Percentiles rank a stretch among this genome's conserved stretches.
Conservation (phyloP, 2,329 filamentous ascomycete species). For the Penicillium freii region DNA sequence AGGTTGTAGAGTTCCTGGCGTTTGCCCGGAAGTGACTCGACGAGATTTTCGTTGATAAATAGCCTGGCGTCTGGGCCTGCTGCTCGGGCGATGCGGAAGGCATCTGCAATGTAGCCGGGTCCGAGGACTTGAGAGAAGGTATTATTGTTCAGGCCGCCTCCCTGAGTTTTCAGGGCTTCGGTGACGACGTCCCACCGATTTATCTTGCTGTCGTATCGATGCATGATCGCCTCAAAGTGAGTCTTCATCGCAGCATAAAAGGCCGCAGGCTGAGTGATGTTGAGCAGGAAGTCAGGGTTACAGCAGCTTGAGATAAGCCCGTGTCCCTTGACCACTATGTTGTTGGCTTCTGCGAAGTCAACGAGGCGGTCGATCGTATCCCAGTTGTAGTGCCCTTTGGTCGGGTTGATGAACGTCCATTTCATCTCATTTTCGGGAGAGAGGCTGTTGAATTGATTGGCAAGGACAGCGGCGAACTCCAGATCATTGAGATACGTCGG, state of each 20-base stretch:
- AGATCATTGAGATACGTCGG: not conserved
- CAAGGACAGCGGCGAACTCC: constrained; percentile 8
- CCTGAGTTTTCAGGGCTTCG: too few species aligned
- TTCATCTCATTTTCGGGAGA: constrained; percentile 16
- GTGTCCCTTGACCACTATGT: constrained; percentile 12
- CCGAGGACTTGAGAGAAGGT: too few species aligned
- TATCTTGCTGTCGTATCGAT: too few species aligned
- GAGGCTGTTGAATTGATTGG: constrained; percentile 13
- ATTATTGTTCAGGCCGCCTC: too few species aligned
- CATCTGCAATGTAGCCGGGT: constrained; percentile 3
- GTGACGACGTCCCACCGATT: too few species aligned
- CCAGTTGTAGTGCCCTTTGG: constrained; percentile 15
- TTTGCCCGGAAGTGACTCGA: not conserved
- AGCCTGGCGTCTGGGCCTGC: constrained; percentile 10
- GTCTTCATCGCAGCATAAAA: too few species aligned
- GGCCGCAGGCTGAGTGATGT: too few species aligned
- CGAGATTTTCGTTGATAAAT: constrained; percentile 9
- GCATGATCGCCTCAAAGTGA: too few species aligned
- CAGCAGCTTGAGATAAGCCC: constrained; percentile 16
- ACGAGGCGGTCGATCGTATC: constrained; percentile 8
- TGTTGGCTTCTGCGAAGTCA: constrained; percentile 5
- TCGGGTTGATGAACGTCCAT: constrained; percentile 10
- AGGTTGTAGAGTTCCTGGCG: not conserved
- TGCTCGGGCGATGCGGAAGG: constrained; percentile 11
- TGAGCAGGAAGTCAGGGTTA: constrained; percentile 10